These are phyloP conservation scores for Capsicum pubescens DNA, from an alignment of 257 asterid genomes.

Conservation along the genomic window DNA sequence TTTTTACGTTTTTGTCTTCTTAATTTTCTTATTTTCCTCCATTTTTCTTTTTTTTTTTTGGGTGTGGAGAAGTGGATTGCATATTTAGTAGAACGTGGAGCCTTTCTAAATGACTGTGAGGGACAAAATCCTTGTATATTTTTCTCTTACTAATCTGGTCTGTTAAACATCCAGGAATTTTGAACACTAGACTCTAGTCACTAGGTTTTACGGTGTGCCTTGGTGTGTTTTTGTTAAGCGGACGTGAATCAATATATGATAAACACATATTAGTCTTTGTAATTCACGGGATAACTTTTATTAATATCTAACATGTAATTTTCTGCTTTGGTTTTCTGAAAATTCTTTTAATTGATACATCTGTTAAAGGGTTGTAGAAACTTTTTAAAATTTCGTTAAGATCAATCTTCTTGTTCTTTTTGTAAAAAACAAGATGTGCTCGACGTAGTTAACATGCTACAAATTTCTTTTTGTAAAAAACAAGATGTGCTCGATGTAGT, in stretches of 20 bases:
- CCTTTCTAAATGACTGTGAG: no score
- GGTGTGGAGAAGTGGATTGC: no score
- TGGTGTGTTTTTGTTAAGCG: neutral
- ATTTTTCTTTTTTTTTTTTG: no score
- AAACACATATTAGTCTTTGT: neutral
- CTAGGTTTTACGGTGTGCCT: neutral
- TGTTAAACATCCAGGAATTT: neutral
- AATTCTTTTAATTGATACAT: neutral
- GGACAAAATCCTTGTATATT: no score
- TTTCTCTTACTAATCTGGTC: no score
- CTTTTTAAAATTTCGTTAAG: neutral
- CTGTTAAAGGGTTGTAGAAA: neutral
- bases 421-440: neutral
- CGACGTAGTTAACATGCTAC: neutral
- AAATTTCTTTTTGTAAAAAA: neutral
- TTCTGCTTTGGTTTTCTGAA: neutral
- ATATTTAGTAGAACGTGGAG: no score
- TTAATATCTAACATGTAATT: neutral
- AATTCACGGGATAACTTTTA: neutral
- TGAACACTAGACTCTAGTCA: neutral
- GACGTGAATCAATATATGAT: neutral
- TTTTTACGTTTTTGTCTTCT: no score
- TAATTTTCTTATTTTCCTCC: no score
- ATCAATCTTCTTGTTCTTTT: neutral
- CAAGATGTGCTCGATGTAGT: neutral